phyloP scores from a whole-genome alignment of 352 stramenopile species.

The Plasmopara viticola region DNA sequence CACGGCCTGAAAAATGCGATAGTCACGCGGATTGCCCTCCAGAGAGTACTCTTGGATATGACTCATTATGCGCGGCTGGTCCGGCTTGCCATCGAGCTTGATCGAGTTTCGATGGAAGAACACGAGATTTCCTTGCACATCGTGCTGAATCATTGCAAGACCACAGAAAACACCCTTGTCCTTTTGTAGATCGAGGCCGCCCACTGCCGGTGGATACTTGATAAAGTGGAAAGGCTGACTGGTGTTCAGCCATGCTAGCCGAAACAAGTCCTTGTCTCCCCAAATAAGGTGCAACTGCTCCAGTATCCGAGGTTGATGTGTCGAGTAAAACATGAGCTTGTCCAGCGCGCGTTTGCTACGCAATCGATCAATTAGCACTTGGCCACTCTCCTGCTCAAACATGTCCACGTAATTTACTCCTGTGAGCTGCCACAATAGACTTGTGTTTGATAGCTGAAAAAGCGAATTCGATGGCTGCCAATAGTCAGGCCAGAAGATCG shows the following conservation, averaged over 20 bases:
- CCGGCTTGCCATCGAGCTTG: constrained; percentile 64
- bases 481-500: constrained; percentile 84
- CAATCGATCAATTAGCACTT: constrained; percentile 79
- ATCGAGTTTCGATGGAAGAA: constrained; percentile 86
- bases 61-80: constrained; percentile 72
- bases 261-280: constrained; percentile 85
- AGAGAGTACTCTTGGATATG: constrained; percentile 79
- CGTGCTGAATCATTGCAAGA: constrained; percentile 83
- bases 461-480: constrained; percentile 79
- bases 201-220: constrained; percentile 57
- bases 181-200: constrained; percentile 55
- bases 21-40: constrained; percentile 60
- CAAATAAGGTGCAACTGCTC: constrained; percentile 76
- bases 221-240: constrained; percentile 80
- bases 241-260: constrained; percentile 71
- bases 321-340: constrained; percentile 85
- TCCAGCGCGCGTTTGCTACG: constrained; percentile 69
- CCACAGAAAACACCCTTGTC: constrained; percentile 79
- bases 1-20: constrained; percentile 78
- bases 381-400: constrained; percentile 83
- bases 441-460: constrained; percentile 72
- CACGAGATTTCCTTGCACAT: constrained; percentile 73
- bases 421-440: constrained; percentile 70
- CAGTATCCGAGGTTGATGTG: constrained; percentile 55
- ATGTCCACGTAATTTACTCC: constrained; percentile 68